Conservation (phyloP, 2,329 filamentous ascomycete genomes). For the Nigrograna mackinnonii region DNA sequence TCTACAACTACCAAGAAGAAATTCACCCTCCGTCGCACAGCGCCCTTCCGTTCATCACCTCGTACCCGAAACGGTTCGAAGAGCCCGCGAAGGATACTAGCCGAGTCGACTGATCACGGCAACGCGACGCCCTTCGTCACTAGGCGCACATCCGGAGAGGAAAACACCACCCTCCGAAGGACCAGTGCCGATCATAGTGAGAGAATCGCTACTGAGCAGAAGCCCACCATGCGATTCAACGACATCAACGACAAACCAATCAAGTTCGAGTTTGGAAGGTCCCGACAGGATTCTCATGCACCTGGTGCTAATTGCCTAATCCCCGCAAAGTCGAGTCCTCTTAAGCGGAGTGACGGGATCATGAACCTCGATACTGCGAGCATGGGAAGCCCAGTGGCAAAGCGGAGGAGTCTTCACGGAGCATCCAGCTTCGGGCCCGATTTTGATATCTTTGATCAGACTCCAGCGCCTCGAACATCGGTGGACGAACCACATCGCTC, state of each 20-base stretch:
- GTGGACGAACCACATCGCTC: conserved; percentile 25
- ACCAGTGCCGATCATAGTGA: conserved; percentile 32
- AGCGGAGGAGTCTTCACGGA: conserved; percentile 85
- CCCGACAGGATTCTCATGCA: conserved; percentile 51
- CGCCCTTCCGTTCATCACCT: conserved; percentile 59
- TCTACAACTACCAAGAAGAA: conserved; percentile 64
- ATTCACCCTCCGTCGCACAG: conserved; percentile 51
- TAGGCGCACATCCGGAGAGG: conserved; percentile 52
- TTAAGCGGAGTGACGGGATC: conserved; percentile 88
- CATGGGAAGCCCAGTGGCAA: conserved; percentile 84
- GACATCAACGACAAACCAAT: conserved; percentile 49
- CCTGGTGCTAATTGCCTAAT: conserved; percentile 51
- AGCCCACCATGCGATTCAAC: conserved; percentile 25
- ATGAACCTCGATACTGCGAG: conserved; percentile 83
- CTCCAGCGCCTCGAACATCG: conserved; percentile 18
- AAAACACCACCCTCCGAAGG: conserved; percentile 41
- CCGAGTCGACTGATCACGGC: conserved; percentile 69
- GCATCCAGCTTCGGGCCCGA: conserved; percentile 64
- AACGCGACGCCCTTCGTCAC: conserved; percentile 64
- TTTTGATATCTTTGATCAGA: conserved; percentile 78
- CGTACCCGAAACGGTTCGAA: conserved; percentile 72
- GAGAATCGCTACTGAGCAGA: conserved; percentile 46
- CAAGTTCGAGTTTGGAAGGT: conserved; percentile 50
- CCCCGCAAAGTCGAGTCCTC: conserved; percentile 72
- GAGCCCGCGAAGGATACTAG: conserved; percentile 79